Percentiles rank a stretch among this genome's conserved stretches.
Evolutionary conservation across 108 stramenopile genomes (phyloP).

Genomic region (Conticribra guillardii): DNA sequence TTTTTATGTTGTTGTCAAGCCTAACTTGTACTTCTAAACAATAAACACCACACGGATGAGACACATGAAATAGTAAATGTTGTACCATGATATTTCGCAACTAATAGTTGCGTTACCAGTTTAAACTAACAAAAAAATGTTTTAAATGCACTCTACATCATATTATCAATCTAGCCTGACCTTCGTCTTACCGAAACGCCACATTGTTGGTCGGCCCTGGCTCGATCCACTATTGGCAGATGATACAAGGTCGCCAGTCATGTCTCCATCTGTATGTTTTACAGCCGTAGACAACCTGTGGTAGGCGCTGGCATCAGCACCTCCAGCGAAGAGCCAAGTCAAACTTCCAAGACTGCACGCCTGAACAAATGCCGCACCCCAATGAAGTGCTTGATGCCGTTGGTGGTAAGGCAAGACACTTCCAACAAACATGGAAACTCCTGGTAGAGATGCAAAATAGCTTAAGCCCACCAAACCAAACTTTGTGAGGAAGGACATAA

Average conservation of each 20-base stretch:
- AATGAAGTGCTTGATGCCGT: conserved; percentile 71
- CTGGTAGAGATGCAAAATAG: conserved; percentile 78
- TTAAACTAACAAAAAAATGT: no score
- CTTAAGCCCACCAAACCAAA: conserved; percentile 69
- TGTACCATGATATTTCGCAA: no score
- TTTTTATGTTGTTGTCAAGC: neutral
- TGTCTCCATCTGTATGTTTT: conserved; percentile 25
- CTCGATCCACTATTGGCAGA: conserved; percentile 4
- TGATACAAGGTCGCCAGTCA: conserved; percentile 27
- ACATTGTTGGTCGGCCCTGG: conserved; percentile 17
- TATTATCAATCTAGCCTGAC: conserved; percentile 42
- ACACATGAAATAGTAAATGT: no score
- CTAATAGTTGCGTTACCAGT: no score
- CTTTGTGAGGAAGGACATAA: conserved; percentile 69
- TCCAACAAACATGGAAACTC: conserved; percentile 65
- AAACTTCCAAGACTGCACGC: conserved; percentile 61
- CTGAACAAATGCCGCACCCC: conserved; percentile 67
- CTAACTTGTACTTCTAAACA: no score
- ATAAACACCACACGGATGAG: no score
- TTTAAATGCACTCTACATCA: no score
- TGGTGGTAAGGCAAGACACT: conserved; percentile 63
- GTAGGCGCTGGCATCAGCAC: conserved; percentile 65
- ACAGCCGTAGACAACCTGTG: conserved; percentile 56
- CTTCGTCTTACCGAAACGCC: conserved; percentile 48
- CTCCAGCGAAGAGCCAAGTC: conserved; percentile 77